phyloP scores from a whole-genome alignment of 169 alveolate species.

The Plasmodium gaboni region DNA sequence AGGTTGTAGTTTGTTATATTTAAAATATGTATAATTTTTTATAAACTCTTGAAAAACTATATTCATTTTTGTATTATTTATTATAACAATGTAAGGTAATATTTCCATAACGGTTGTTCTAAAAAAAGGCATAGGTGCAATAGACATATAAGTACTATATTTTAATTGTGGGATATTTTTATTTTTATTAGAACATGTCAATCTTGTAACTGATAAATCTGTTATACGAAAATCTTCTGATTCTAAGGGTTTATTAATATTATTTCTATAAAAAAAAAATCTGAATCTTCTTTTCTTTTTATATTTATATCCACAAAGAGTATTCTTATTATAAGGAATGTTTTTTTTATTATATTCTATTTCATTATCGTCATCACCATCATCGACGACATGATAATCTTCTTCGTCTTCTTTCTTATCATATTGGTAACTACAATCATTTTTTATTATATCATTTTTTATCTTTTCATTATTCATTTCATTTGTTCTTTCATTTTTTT shows the following conservation, averaged over 20 bases:
- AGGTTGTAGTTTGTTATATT: conserved; percentile 81
- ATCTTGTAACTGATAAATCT: conserved; percentile 56
- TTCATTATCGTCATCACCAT: neutral
- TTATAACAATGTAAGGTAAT: conserved; percentile 84
- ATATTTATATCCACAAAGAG: neutral
- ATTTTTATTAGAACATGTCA: conserved; percentile 72
- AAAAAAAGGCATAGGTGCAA: conserved; percentile 90
- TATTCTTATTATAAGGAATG: conserved; percentile 2
- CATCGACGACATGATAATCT: neutral
- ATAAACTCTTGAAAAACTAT: conserved; percentile 51
- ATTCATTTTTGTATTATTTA: conserved; percentile 71
- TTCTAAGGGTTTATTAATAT: conserved; percentile 59
- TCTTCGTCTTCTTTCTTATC: neutral
- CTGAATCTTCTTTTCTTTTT: conserved; percentile 8
- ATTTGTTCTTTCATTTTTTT: neutral
- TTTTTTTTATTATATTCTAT: neutral
- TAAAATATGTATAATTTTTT: conserved; percentile 27
- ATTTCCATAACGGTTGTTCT: conserved; percentile 87
- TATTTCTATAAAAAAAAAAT: conserved; percentile 49
- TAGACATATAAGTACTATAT: conserved; percentile 84
- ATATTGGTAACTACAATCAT: neutral
- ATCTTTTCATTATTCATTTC: neutral
- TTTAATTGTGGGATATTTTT: conserved; percentile 83
- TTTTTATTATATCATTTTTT: neutral
- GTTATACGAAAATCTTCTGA: conserved; percentile 72